phyloP scores from a whole-genome alignment of 176 grass and related monocot genomes.

The Urochloa ruziziensis region DNA sequence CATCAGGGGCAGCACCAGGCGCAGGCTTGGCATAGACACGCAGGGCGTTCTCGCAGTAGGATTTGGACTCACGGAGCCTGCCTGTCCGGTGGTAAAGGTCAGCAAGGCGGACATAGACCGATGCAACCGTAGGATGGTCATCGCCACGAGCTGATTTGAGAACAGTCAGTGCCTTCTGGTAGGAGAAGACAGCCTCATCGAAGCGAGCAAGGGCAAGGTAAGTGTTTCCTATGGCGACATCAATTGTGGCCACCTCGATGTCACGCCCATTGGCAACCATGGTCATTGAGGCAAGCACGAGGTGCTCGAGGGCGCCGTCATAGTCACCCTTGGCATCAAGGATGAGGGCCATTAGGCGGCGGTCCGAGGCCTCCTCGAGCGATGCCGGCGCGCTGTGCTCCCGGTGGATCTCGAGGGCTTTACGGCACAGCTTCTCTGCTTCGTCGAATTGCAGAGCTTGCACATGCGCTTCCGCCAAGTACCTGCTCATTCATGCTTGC shows the following conservation, averaged over 20 bases:
- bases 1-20: slow-evolving; percentile 75
- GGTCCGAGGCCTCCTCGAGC: slow-evolving; percentile 88
- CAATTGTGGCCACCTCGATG: slow-evolving; percentile 76
- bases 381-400: slow-evolving; percentile 87
- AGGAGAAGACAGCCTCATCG: slow-evolving; percentile 97
- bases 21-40: slow-evolving; percentile 68
- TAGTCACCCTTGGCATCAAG: slow-evolving; percentile 93
- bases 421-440: slow-evolving; percentile 87
- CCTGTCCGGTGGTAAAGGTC: slow-evolving; percentile 88
- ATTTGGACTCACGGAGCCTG: slow-evolving; percentile 81
- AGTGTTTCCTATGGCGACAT: slow-evolving; percentile 80
- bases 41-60: slow-evolving; percentile 91
- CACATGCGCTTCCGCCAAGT: slow-evolving; percentile 88
- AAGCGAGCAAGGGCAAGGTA: slow-evolving; percentile 90
- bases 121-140: slow-evolving; percentile 74
- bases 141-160: slow-evolving; percentile 84
- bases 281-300: slow-evolving; percentile 95
- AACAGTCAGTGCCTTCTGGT: slow-evolving; percentile 90
- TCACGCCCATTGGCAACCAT: slow-evolving; percentile 85
- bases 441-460: slow-evolving; percentile 94
- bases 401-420: slow-evolving; percentile 83
- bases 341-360: slow-evolving; percentile 91
- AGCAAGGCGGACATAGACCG: slow-evolving; percentile 82
- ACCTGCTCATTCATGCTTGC: slow-evolving; percentile 46
- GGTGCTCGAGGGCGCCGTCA: slow-evolving; percentile 84